Base-by-base conservation (phyloP, 345 rosid genomes). In the Brassica rapa region DNA sequence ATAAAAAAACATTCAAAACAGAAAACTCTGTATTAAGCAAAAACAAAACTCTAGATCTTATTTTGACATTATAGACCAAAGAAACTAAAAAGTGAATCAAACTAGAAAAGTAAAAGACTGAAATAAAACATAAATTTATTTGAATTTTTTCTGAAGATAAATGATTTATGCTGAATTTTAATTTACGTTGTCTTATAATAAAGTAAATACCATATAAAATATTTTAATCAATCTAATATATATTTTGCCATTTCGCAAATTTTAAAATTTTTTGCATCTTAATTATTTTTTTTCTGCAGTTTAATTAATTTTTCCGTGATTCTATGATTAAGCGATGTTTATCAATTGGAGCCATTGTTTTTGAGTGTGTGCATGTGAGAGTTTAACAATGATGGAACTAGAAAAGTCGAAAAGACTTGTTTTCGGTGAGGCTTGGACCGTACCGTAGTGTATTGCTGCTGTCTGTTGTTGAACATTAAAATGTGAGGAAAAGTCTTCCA, bases 401-500 rank as follows among this genome's bases (percentile, higher is more conserved):
- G 35, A 27, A 29, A 61, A 27, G 19, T 29, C 9, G 39, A 62
- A 60, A 60, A 37, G 56, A 71, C 56, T 71, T 2, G 7, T 5
- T 60, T 56, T 71, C 75, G 39, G 61, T 61, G 27, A 39, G 56
- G 60, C 25, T 71, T 71, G 56, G n/a, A 21, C 46, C 66, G 55
- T 37, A 21, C 19, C 37, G 33, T 57, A 70, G 43, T 8, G 33
- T 71, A 19, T 14, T 10, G 49, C 60, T 55, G 24, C 60, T 19
- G 60, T 55, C 7, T 55, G 60, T 71, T 39, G 75, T 37, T 24
- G 57, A 39, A 60, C 37, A 24, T 59, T 39, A 24, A 25, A 14
- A 23, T 37, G 66, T 37, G 75, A 57, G 35, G 71, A 67, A 27
- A 67, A 60, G 56, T 60, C 67, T 59, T 55, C 32, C 16, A 46